Evolutionary conservation across 2,329 filamentous ascomycete species (phyloP).

Genomic region (Aspergillus tanneri): DNA sequence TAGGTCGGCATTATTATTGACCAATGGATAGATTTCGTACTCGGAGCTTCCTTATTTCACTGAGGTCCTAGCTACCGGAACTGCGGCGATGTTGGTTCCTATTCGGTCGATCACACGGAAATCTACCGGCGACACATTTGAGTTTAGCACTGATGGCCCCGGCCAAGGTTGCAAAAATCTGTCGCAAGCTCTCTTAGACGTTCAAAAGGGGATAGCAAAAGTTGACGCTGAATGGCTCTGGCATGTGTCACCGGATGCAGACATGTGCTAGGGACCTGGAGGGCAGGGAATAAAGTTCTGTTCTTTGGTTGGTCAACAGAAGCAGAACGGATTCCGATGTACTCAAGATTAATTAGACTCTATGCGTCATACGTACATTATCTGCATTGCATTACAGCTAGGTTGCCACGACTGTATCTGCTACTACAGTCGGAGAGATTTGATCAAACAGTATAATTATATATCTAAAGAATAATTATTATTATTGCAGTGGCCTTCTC

Average conservation of each 20-base stretch:
- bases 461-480: too few relatives aligned
- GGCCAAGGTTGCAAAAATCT: background rate
- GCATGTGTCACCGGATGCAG: background rate
- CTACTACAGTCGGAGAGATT: too few relatives aligned
- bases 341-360: too few relatives aligned
- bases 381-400: too few relatives aligned
- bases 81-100: conserved; percentile 26
- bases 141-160: background rate
- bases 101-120: conserved; percentile 27
- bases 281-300: too few relatives aligned
- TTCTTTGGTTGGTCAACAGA: too few relatives aligned
- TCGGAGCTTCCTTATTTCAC: conserved; percentile 24
- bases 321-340: too few relatives aligned
- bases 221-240: background rate
- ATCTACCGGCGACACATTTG: conserved; percentile 10
- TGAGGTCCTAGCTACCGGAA: conserved; percentile 29
- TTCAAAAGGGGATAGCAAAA: background rate
- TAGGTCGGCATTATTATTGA: background rate
- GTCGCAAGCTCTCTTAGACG: background rate
- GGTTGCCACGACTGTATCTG: too few relatives aligned
- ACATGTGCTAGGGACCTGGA: too few relatives aligned
- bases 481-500: too few relatives aligned
- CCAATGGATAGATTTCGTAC: conserved; percentile 16
- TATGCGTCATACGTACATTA: too few relatives aligned
- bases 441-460: too few relatives aligned